Base-by-base conservation (phyloP, 345 rosid species). In the Syzygium jambos region DNA sequence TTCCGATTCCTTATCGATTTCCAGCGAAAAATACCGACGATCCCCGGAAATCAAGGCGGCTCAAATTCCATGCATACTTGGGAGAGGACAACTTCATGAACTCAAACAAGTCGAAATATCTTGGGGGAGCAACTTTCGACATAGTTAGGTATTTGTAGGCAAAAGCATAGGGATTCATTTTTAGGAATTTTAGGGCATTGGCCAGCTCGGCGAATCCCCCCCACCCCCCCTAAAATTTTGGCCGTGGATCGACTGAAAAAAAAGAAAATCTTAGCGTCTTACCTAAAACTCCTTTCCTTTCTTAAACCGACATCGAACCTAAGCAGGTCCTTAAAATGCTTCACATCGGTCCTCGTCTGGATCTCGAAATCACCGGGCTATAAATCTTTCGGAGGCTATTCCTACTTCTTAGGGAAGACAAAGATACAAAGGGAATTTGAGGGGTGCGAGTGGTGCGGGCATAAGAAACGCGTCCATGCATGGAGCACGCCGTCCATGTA, bases 1-100 rank as follows among this genome's bases (percentile, higher is more conserved):
- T 16, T 19, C 22, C 43, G 8, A 1, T 22, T 11, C 23, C 9
- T 68, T n/a, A 9, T 30, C 19, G 23, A 19, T 73, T 34, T 73
- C 13, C 0, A 4, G 4, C 3, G 3, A 73, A 3, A 19, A 12
- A 38, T 22, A 14, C n/a, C n/a, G 19, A n/a, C 29, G 3, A n/a
- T n/a, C 73, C 17, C 17, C 34, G 9, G 3, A 61, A 4, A 61
- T n/a, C 3, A 21, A 73, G 49, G 49, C 49, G 10, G 13, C 27
- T 38, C 49, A 0, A 21, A 38, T 38, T 43, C 14, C 25, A 38
- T 38, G 82, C 82, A 10, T 19, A 13, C 13, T 34, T 1, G 7
- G 22, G 21, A 82, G 23, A 52, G 11, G 22, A 46, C 30, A 49
- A 49, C 56, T 25, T 3, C 7, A 51, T 19, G 12, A 59, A 5